Evolutionary conservation across 2,329 filamentous ascomycete genomes (phyloP).

Genomic region (Paracoccidioides lutzii): DNA sequence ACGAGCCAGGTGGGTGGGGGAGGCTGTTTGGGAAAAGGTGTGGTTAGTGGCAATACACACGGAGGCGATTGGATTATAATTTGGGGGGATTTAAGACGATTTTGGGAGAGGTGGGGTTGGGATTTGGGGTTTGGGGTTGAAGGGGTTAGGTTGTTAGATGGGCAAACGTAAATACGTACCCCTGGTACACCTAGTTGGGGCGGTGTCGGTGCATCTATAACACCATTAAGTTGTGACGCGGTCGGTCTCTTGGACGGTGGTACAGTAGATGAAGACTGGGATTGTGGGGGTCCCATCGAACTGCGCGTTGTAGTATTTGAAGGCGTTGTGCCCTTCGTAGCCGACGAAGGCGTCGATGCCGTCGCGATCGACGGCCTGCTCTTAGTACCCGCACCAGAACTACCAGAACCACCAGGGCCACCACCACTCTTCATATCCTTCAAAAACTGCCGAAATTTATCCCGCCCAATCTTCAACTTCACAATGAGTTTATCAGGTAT

Average conservation of each 20-base stretch:
- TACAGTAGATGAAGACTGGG: conserved; percentile 11
- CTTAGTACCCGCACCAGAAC: conserved; percentile 15
- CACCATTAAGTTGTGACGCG: conserved; percentile 29
- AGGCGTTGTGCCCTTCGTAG: conserved; percentile 24
- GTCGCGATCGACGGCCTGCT: conserved; percentile 29
- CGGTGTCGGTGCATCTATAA: conserved; percentile 34
- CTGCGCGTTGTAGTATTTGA: conserved; percentile 21
- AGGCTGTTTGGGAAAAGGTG: conserved; percentile 41
- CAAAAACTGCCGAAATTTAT: conserved; percentile 56
- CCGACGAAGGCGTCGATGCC: conserved; percentile 12
- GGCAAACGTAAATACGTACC: conserved; percentile 26
- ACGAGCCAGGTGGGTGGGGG: conserved; percentile 77
- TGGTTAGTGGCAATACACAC: conserved; percentile 5
- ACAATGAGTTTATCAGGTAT: conserved; percentile 59
- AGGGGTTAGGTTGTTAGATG: conserved; percentile 6
- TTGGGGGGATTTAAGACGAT: conserved; percentile 1
- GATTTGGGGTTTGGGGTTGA: conserved; percentile 2
- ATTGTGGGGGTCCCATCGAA: conserved; percentile 17
- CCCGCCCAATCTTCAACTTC: conserved; percentile 58
- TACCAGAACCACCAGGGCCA: too few relatives aligned
- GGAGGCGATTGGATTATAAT: conserved; percentile 6
- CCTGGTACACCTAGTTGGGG: conserved; percentile 30
- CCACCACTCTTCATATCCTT: conserved; percentile 37
- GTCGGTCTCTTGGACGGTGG: conserved; percentile 17
- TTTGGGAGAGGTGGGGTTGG: too few relatives aligned